These are phyloP conservation scores for Alectoria sarmentosa DNA, from an alignment of 495 filamentous ascomycete genomes.

Conservation along the genomic window DNA sequence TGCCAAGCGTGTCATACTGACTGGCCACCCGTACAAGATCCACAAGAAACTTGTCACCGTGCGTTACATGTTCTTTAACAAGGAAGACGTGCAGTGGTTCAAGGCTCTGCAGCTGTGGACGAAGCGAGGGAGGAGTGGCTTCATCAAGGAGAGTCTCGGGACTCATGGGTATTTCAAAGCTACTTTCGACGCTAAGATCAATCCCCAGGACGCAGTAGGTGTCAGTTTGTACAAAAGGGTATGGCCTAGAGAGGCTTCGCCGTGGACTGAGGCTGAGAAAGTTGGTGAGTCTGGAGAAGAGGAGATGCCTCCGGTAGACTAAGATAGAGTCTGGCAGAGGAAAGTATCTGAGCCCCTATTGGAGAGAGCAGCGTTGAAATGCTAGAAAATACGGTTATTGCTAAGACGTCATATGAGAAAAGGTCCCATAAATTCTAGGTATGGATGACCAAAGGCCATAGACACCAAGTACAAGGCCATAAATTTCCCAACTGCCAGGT, in stretches of 20 bases:
- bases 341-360: not conserved
- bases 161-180: conserved; percentile 99
- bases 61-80: conserved; percentile 99
- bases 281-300: not conserved
- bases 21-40: conserved; percentile 96
- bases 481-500: not conserved
- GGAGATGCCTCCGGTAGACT: not conserved
- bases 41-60: conserved; percentile 95
- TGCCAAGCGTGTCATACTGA: conserved; percentile 89
- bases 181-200: conserved; percentile 91
- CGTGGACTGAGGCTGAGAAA: conserved; percentile 35
- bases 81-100: conserved; percentile 92
- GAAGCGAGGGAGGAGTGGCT: conserved; percentile 76
- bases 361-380: not conserved
- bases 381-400: not conserved
- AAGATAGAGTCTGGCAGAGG: not conserved
- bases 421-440: not conserved
- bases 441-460: not conserved
- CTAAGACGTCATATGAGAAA: not conserved
- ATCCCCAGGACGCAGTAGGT: conserved; percentile 87
- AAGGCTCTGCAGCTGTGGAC: conserved; percentile 95
- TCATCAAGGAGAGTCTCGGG: conserved; percentile 84
- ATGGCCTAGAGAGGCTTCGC: conserved; percentile 64
- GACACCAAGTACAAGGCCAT: not conserved
- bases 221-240: conserved; percentile 92